Base-by-base conservation (phyloP, 2,329 filamentous ascomycete genomes). In the Cyclaneusma minus region DNA sequence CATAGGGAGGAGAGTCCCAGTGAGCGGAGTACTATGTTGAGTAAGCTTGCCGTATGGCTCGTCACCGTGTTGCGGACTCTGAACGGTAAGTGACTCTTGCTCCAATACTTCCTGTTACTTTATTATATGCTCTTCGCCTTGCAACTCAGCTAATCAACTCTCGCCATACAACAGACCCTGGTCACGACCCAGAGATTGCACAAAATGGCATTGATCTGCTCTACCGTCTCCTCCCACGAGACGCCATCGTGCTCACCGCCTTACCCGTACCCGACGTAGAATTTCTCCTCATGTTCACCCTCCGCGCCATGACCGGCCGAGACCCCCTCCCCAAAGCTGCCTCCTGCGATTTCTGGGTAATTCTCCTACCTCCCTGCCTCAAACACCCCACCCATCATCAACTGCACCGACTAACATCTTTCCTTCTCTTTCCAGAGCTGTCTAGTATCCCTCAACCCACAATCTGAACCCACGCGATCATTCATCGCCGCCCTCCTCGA, bases 311-410 rank as follows among this genome's bases (percentile, higher is more conserved):
- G 5, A 64, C 73, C 22, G 75, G 74, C 8, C 68, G 62, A 16
- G 81, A 89, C 32, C 71, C 77, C 1, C 54, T 91, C 7, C 77
- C 80, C 0, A 91, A 89, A 50, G 65, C 65, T 16, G 68, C 77
- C 3, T 68, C 81, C 2, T 68, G 73, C 6, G 69, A 77, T 15
- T 80, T 91, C 34, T 89, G 82, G 79, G 72, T 77, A 51, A 38
- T 60, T 43, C 27, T 30, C 18, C 12, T 7, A 13, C 16, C 27
- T 17, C 14, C 16, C n/a, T n/a, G n/a, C n/a, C n/a, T n/a, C n/a
- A n/a, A n/a, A n/a, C n/a, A n/a, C n/a, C n/a, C n/a, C n/a, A n/a
- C n/a, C n/a, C n/a, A n/a, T n/a, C n/a, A 14, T 22, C 6, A 19
- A 10, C 15, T 28, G 24, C 17, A 19, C 7, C 12, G 8, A 3